Conservation (phyloP, 352 stramenopile species). For the Phytopythium sindhum region DNA sequence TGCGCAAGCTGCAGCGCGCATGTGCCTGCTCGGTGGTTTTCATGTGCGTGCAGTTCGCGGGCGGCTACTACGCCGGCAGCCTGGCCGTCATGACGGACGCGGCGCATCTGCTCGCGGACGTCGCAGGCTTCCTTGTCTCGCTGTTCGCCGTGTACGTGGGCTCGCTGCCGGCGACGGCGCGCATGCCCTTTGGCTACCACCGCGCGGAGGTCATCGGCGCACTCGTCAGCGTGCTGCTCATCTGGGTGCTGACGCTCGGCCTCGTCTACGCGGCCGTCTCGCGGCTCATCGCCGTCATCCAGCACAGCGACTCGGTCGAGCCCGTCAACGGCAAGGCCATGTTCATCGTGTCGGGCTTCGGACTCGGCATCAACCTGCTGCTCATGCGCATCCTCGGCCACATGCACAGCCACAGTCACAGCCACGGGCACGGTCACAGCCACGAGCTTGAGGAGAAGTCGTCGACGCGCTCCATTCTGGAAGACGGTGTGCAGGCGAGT, state of each 20-base stretch:
- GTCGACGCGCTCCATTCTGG: constrained; percentile 18
- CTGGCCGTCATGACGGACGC: constrained; percentile 95
- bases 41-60: constrained; percentile 94
- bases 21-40: constrained; percentile 90
- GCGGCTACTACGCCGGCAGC: constrained; percentile 91
- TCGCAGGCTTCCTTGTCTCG: constrained; percentile 76
- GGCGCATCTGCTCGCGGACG: constrained; percentile 76
- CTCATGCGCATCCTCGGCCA: constrained; percentile 92
- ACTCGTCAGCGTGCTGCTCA: constrained; percentile 91
- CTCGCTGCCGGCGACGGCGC: constrained; percentile 43
- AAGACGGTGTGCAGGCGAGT: constrained; percentile 34
- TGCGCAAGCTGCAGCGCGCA: constrained; percentile 68
- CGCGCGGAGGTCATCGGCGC: constrained; percentile 96
- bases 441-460: constrained; percentile 29
- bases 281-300: constrained; percentile 58
- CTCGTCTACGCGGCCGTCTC: constrained; percentile 91
- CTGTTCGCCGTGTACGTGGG: constrained; percentile 80
- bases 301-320: constrained; percentile 33
- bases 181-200: constrained; percentile 94
- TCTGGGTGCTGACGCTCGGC: constrained; percentile 92
- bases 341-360: constrained; percentile 92
- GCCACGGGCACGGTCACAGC: constrained; percentile 42
- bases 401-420: constrained; percentile 33
- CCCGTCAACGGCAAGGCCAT: constrained; percentile 94
- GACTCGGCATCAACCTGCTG: constrained; percentile 93